Evolutionary conservation across 129 eudicot species (phyloP), one percentile per base, ranked within the genome.

Genomic region (Flaveria trinervia): DNA sequence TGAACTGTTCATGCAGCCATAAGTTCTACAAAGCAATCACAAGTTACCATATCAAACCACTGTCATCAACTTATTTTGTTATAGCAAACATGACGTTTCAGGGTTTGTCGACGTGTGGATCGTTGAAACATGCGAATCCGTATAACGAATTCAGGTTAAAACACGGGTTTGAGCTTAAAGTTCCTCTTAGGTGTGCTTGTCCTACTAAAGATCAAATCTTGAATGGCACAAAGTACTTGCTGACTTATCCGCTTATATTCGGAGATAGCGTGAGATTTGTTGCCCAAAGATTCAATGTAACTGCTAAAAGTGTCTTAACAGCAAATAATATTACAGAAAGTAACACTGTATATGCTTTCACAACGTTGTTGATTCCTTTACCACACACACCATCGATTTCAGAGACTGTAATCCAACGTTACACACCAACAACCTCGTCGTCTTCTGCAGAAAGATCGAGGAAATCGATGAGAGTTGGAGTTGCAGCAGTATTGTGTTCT

Each of bases 121-220:
- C 89, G 10, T 45, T 89, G 25, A 80, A 65, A 64, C 84, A 55
- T 7, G 85, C 81, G 2, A 88, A 88, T 52, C 51, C 14, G 0
- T 69, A 79, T 16, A 22, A 62, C 20, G 85, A 73, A 73, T 76
- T 71, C 44, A 46, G 72, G 16, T 71, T 89, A 39, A 14, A 36
- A 18, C 57, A 59, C 1, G 85, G 84, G 50, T 48, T 74, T 6
- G 54, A 80, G 62, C 73, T 88, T 71, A 81, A 70, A 49, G 80
- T 88, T 33, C 97, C 90, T 7, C 84, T 91, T 9, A 82, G 86
- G 22, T 91, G 97, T 48, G 97, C 95, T 3, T 91, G 97, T 76
- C 95, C 97, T 62, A 86, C 90, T 0, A 75, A 25, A 22, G 66
- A 66, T 9, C 92, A 91, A 80, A 36, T 71, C 9, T 39, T 30